Percentiles rank a stretch among this genome's conserved stretches.
These are phyloP conservation scores for Dendrocalamus latiflorus DNA, from an alignment of 202 grass and related monocot genomes.

Conservation along the genomic window DNA sequence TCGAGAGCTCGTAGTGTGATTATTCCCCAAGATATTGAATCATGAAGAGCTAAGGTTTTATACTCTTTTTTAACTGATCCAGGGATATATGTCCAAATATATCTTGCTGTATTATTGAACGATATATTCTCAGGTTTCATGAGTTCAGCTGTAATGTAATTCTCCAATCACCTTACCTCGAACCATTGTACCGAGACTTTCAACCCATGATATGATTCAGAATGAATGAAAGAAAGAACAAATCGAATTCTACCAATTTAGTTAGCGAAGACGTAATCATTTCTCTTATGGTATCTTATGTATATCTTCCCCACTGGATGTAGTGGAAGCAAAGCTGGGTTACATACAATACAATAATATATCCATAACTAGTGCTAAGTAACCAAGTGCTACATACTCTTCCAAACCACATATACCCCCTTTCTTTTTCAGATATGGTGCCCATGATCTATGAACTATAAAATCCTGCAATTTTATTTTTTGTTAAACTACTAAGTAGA, in stretches of 20 bases:
- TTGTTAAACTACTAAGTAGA: background rate
- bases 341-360: background rate
- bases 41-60: background rate
- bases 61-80: background rate
- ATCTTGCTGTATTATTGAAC: background rate
- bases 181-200: background rate
- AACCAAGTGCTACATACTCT: background rate
- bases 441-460: conserved; percentile 9
- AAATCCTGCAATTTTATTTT: conserved; percentile 17
- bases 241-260: too few relatives aligned
- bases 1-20: background rate
- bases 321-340: background rate
- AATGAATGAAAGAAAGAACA: background rate
- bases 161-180: background rate
- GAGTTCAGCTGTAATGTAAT: background rate
- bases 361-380: background rate
- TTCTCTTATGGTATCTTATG: too few relatives aligned
- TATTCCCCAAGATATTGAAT: background rate
- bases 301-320: background rate
- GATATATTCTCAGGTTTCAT: background rate
- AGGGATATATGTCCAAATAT: background rate
- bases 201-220: background rate
- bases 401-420: conserved; percentile 13
- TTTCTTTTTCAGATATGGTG: background rate
- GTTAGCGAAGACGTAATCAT: too few relatives aligned